Conservation (phyloP, 352 stramenopile genomes). For the Paralagenidium karlingii region DNA sequence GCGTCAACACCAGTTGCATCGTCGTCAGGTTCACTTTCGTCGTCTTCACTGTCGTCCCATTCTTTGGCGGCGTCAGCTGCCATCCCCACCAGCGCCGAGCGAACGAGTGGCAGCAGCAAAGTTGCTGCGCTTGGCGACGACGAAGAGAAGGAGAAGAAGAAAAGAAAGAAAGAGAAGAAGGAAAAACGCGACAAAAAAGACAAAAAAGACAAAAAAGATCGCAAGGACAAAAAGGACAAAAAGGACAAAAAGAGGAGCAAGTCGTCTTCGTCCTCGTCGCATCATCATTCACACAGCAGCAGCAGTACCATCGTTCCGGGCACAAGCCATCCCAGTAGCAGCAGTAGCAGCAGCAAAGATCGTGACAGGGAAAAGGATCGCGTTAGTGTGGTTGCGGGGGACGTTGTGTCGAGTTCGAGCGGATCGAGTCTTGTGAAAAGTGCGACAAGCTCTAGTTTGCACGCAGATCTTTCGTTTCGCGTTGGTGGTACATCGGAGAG, state of each 20-base stretch:
- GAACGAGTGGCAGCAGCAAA: not conserved
- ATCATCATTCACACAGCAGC: slow-evolving; percentile 11
- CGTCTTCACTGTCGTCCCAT: slow-evolving; percentile 3
- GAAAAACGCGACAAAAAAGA: too few relatives aligned
- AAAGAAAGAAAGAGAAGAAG: slow-evolving; percentile 19
- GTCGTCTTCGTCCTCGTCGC: slow-evolving; percentile 6
- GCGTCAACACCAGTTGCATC: slow-evolving; percentile 1
- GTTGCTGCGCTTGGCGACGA: not conserved
- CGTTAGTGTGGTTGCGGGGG: too few relatives aligned
- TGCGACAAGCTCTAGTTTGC: too few relatives aligned
- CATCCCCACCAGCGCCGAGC: not conserved
- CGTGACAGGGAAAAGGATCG: slow-evolving; percentile 7
- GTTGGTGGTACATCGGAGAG: too few relatives aligned
- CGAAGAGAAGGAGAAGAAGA: slow-evolving; percentile 32
- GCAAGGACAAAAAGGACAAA: slow-evolving; percentile 57
- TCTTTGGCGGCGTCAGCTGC: not conserved
- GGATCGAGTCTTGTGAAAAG: too few relatives aligned
- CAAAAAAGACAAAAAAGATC: too few relatives aligned
- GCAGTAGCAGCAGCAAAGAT: slow-evolving; percentile 5
- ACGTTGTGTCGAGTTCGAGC: too few relatives aligned
- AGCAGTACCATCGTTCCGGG: too few relatives aligned
- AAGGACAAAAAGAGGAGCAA: slow-evolving; percentile 15
- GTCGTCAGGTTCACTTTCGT: not conserved
- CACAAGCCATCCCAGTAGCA: slow-evolving; percentile 23
- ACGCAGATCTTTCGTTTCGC: too few relatives aligned